Evolutionary conservation across 1,284 basidiomycete species (phyloP).

Genomic region (Melampsora larici-populina): DNA sequence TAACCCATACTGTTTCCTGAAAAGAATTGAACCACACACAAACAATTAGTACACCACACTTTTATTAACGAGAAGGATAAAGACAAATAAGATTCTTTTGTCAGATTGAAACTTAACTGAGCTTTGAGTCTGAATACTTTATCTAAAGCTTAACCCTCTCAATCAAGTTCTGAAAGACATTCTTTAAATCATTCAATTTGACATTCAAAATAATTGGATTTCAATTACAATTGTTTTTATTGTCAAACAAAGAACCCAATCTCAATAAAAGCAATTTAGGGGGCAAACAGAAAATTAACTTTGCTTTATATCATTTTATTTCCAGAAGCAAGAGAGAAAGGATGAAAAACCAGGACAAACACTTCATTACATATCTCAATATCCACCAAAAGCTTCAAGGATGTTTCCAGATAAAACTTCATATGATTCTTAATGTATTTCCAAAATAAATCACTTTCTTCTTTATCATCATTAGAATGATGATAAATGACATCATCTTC

Average conservation of each 20-base stretch:
- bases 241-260: not conserved
- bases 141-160: conserved; percentile 39
- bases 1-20: too few relatives aligned
- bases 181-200: conserved; percentile 33
- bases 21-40: too few relatives aligned
- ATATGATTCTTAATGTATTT: conserved; percentile 37
- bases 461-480: not conserved
- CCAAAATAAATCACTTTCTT: conserved; percentile 31
- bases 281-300: too few relatives aligned
- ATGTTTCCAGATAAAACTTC: conserved; percentile 43
- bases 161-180: conserved; percentile 36
- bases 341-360: conserved; percentile 20
- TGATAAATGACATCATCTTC: too few relatives aligned
- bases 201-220: too few relatives aligned
- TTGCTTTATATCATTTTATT: too few relatives aligned
- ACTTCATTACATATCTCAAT: conserved; percentile 35
- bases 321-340: too few relatives aligned
- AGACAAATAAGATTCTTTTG: too few relatives aligned
- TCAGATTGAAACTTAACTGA: conserved; percentile 4
- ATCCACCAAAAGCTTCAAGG: conserved; percentile 42
- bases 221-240: not conserved
- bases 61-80: too few relatives aligned
- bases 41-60: too few relatives aligned
- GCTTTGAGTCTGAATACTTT: conserved; percentile 41
- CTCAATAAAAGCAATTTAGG: too few relatives aligned